A percentile compares a stretch with the other conserved stretches of the same genome.
Evolutionary conservation across 768 basidiomycete species (phyloP).

Genomic region (Kockovaella imperatae): DNA sequence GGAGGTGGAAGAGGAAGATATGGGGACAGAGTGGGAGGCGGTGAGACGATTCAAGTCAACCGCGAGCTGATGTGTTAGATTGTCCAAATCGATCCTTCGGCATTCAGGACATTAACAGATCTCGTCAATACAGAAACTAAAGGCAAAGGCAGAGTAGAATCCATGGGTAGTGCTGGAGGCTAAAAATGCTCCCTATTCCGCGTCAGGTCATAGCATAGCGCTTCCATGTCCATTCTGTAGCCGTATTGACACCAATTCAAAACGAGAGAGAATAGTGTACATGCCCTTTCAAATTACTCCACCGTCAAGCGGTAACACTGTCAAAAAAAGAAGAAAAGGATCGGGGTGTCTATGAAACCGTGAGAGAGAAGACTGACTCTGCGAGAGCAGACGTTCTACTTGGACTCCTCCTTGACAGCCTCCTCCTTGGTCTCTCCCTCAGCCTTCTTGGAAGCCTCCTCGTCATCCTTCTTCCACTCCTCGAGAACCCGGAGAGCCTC

Average conservation of each 20-base stretch:
- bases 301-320: neutral
- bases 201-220: neutral
- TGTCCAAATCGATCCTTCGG: constrained; percentile 84
- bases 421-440: constrained; percentile 25
- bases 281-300: neutral
- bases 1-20: constrained; percentile 75
- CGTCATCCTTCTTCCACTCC: constrained; percentile 60
- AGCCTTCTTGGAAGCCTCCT: constrained; percentile 5
- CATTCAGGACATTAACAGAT: constrained; percentile 82
- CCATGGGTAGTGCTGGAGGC: constrained; percentile 34
- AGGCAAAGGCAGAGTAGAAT: constrained; percentile 77
- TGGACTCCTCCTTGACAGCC: constrained; percentile 1
- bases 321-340: neutral
- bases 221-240: too few species aligned
- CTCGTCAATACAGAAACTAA: constrained; percentile 85
- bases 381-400: constrained; percentile 1
- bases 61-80: constrained; percentile 50
- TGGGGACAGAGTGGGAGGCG: constrained; percentile 71
- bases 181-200: neutral
- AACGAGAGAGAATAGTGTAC: constrained; percentile 1
- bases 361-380: neutral
- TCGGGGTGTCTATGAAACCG: neutral
- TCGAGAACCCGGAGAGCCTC: constrained; percentile 85
- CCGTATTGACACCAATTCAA: too few species aligned
- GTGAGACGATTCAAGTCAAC: constrained; percentile 51